These are phyloP conservation scores for Zea luxurians DNA, from an alignment of 176 grass and related monocot species.

Conservation along the genomic window DNA sequence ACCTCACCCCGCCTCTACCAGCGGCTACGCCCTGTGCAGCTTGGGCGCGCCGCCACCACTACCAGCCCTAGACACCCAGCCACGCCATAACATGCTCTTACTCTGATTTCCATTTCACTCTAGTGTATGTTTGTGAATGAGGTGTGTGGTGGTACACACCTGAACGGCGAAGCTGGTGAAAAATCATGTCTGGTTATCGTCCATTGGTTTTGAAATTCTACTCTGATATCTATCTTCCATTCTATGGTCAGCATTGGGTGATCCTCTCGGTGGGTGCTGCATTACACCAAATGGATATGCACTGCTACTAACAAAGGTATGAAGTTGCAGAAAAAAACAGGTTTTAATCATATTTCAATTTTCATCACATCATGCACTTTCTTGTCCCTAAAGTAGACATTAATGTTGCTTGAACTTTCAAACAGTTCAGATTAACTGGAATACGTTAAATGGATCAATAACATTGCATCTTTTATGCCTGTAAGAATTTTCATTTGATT, in stretches of 20 bases:
- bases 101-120: too few relatives aligned
- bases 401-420: constrained; percentile 14
- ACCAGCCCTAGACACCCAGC: too few relatives aligned
- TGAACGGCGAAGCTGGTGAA: not conserved
- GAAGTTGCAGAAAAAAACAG: not conserved
- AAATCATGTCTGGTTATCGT: not conserved
- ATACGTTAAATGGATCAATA: not conserved
- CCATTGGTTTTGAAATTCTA: constrained; percentile 29
- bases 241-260: constrained; percentile 61
- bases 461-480: not conserved
- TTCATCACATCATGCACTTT: constrained; percentile 3
- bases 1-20: too few relatives aligned
- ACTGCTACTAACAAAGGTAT: constrained; percentile 78
- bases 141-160: not conserved
- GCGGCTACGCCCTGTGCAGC: too few relatives aligned
- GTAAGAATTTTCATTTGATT: constrained; percentile 21
- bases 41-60: too few relatives aligned
- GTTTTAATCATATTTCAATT: constrained; percentile 19
- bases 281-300: constrained; percentile 94
- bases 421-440: constrained; percentile 4
- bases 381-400: not conserved
- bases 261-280: constrained; percentile 93
- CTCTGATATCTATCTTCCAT: constrained; percentile 8
- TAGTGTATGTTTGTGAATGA: not conserved
- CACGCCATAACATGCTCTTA: too few relatives aligned